Evolutionary conservation across 495 filamentous ascomycete species (phyloP).

Genomic region (Chaetomium cochliodes): DNA sequence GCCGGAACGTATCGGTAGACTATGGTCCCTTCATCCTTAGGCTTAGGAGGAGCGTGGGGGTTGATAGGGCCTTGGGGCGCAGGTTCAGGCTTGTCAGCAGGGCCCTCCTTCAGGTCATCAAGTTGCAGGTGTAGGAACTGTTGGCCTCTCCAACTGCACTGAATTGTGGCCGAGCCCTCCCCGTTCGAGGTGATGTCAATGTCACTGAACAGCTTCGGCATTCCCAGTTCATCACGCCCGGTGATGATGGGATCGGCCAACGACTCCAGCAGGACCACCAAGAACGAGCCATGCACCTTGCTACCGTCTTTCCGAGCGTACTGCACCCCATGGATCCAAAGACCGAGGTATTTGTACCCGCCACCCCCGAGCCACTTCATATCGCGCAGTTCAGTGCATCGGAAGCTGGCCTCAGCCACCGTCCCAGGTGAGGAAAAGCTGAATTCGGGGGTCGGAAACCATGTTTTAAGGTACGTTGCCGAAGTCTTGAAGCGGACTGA

Average conservation of each 20-base stretch:
- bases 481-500: constrained; percentile 59
- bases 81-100: constrained; percentile 25
- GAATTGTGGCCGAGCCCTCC: neutral
- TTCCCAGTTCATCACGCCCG: constrained; percentile 56
- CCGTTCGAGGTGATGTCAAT: constrained; percentile 45
- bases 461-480: constrained; percentile 55
- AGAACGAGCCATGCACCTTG: constrained; percentile 49
- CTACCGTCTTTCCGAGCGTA: constrained; percentile 52
- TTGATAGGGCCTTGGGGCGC: neutral
- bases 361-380: constrained; percentile 57
- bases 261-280: constrained; percentile 56
- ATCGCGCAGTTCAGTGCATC: constrained; percentile 47
- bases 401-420: constrained; percentile 52
- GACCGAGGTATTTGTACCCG: constrained; percentile 55
- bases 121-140: constrained; percentile 45
- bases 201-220: constrained; percentile 55
- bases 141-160: constrained; percentile 49
- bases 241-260: constrained; percentile 54
- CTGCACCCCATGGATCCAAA: constrained; percentile 59
- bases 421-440: constrained; percentile 51
- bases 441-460: constrained; percentile 47
- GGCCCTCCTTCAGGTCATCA: constrained; percentile 38
- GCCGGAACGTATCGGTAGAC: constrained; percentile 50
- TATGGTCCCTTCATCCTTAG: constrained; percentile 42
- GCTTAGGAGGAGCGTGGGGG: constrained; percentile 13